phyloP scores from a whole-genome alignment of 495 filamentous ascomycete species.

The Tricharina praecox region DNA sequence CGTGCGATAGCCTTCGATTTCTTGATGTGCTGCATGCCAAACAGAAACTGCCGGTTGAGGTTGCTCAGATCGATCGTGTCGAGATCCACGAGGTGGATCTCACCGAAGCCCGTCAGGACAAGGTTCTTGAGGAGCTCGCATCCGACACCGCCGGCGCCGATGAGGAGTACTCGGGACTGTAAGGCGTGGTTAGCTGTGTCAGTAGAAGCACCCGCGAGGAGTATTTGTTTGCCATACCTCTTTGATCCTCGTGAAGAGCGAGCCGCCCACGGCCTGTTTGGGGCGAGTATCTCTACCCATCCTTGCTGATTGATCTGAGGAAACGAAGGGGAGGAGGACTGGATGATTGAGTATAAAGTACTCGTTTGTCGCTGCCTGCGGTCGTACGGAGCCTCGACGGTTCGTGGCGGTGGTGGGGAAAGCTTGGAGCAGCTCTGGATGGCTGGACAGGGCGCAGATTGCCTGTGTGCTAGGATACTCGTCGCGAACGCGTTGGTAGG shows the following conservation, averaged over 20 bases:
- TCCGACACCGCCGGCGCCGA: slow-evolving; percentile 91
- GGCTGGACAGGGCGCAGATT: too few relatives aligned
- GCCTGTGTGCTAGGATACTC: too few relatives aligned
- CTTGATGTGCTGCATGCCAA: slow-evolving; percentile 93
- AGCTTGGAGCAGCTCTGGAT: too few relatives aligned
- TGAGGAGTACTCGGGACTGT: slow-evolving; percentile 82
- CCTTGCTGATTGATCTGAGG: too few relatives aligned
- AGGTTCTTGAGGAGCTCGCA: slow-evolving; percentile 97
- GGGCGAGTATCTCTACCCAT: slow-evolving; percentile 40
- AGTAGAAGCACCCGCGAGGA: neutral
- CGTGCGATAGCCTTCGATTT: slow-evolving; percentile 87
- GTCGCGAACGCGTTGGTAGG: too few relatives aligned
- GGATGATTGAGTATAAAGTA: too few relatives aligned
- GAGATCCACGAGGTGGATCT: slow-evolving; percentile 89
- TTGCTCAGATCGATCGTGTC: slow-evolving; percentile 98
- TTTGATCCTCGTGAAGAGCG: slow-evolving; percentile 44
- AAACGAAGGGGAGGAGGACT: too few relatives aligned
- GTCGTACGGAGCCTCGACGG: too few relatives aligned
- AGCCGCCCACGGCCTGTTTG: slow-evolving; percentile 44
- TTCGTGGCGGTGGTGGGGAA: too few relatives aligned
- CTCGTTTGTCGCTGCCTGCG: too few relatives aligned
- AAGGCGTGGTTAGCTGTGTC: slow-evolving; percentile 2
- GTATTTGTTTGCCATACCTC: slow-evolving; percentile 34
- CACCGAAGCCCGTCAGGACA: slow-evolving; percentile 79
- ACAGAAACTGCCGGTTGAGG: slow-evolving; percentile 94